Evolutionary conservation across 2,329 filamentous ascomycete genomes (phyloP).

Genomic region (Huntiella decipiens): DNA sequence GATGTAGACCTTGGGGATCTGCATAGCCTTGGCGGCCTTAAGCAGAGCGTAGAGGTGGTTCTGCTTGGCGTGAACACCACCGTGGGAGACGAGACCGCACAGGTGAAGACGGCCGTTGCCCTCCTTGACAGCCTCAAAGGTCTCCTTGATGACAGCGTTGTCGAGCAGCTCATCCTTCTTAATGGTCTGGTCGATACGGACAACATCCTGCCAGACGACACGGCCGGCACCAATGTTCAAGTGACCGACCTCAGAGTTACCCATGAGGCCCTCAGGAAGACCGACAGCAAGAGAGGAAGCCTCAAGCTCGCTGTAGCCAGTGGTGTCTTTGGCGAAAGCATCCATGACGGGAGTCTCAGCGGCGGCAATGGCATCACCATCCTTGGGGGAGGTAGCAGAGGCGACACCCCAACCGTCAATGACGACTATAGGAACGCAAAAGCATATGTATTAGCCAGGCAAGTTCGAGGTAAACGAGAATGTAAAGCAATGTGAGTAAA

Average conservation of each 20-base stretch:
- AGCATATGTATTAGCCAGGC: constrained; percentile 40
- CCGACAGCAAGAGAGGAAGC: constrained; percentile 92
- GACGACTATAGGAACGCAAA: constrained; percentile 50
- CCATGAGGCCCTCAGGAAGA: constrained; percentile 92
- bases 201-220: constrained; percentile 96
- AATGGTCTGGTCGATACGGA: constrained; percentile 85
- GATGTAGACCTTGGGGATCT: constrained; percentile 81
- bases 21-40: constrained; percentile 72
- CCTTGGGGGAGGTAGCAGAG: constrained; percentile 55
- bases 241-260: constrained; percentile 96
- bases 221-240: constrained; percentile 95
- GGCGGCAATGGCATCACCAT: constrained; percentile 89
- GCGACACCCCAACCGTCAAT: constrained; percentile 98
- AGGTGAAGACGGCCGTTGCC: constrained; percentile 87
- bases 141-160: constrained; percentile 56
- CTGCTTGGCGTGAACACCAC: constrained; percentile 94
- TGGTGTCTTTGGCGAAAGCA: constrained; percentile 59
- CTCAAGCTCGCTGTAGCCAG: constrained; percentile 83
- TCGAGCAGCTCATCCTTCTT: constrained; percentile 66
- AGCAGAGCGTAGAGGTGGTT: constrained; percentile 77
- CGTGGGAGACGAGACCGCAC: constrained; percentile 80
- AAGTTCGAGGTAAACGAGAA: constrained; percentile 36
- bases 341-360: constrained; percentile 94
- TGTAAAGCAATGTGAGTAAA: constrained; percentile 29
- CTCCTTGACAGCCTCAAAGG: constrained; percentile 62